These are phyloP conservation scores for Ramalina intermedia DNA, from an alignment of 495 filamentous ascomycete genomes.

Conservation along the genomic window DNA sequence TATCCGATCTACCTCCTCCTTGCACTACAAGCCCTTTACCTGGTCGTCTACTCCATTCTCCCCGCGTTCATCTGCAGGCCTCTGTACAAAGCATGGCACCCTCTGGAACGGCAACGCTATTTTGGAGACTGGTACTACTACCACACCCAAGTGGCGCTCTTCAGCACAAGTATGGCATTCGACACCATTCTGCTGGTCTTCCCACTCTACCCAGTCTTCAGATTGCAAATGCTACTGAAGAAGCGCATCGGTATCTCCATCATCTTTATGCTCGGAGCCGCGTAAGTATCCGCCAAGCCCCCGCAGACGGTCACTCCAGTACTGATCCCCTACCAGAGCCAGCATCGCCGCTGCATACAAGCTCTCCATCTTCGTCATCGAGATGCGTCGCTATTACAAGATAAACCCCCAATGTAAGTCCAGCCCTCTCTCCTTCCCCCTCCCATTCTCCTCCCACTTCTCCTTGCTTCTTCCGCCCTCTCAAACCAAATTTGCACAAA, in stretches of 20 bases:
- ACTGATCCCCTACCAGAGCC: conserved; percentile 2
- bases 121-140: conserved; percentile 10
- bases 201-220: conserved; percentile 14
- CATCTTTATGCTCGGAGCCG: conserved; percentile 18
- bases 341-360: conserved; percentile 17
- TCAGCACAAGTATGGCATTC: conserved; percentile 15
- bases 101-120: conserved; percentile 3
- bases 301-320: background rate
- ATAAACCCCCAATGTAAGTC: conserved; percentile 6
- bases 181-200: conserved; percentile 17
- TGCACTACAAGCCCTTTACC: conserved; percentile 7
- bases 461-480: background rate
- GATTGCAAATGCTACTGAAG: conserved; percentile 3
- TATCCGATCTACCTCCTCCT: conserved; percentile 7
- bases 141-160: conserved; percentile 8
- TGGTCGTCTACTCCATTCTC: conserved; percentile 9
- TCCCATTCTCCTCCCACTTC: background rate
- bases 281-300: background rate
- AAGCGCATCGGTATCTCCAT: conserved; percentile 10
- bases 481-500: background rate
- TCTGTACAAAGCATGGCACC: conserved; percentile 9
- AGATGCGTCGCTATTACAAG: conserved; percentile 4
- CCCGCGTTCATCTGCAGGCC: conserved; percentile 7
- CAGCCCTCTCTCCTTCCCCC: background rate
- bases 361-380: conserved; percentile 10